Evolutionary conservation across 257 asterid species (phyloP).

Genomic region (Solanum virginianum): DNA sequence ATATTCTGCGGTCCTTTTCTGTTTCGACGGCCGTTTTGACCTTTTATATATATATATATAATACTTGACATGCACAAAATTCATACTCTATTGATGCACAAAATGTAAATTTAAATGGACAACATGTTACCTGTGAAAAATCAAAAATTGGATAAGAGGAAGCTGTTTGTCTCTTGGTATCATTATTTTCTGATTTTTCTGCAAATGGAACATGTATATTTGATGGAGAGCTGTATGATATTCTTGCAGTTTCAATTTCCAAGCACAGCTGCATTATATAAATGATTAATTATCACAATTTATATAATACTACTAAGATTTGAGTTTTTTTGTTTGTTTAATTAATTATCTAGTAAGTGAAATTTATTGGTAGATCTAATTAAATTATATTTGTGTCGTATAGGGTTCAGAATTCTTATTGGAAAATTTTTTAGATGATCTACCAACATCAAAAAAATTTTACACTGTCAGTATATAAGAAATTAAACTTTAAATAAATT

Average conservation of each 20-base stretch:
- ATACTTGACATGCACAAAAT: neutral
- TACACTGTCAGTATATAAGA: neutral
- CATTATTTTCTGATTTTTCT: neutral
- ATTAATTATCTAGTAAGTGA: fast-evolving
- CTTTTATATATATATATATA: too few species aligned
- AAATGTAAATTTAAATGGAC: neutral
- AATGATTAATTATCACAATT: neutral
- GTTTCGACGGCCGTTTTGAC: too few species aligned
- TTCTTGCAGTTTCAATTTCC: neutral
- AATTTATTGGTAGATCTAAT: neutral
- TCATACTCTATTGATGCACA: neutral
- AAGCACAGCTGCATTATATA: neutral
- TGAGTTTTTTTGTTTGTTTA: neutral
- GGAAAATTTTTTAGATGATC: neutral
- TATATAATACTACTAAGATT: neutral
- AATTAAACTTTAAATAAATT: neutral
- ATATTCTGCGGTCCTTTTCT: too few species aligned
- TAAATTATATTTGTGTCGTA: neutral
- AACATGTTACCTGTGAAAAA: neutral
- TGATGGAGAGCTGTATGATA: neutral
- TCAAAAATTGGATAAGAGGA: neutral
- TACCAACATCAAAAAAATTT: neutral
- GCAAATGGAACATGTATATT: neutral
- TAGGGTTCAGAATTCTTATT: too few species aligned
- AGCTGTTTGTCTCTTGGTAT: neutral